phyloP scores from a whole-genome alignment of 805 yeast genomes.

The Suhomyces emberorum region DNA sequence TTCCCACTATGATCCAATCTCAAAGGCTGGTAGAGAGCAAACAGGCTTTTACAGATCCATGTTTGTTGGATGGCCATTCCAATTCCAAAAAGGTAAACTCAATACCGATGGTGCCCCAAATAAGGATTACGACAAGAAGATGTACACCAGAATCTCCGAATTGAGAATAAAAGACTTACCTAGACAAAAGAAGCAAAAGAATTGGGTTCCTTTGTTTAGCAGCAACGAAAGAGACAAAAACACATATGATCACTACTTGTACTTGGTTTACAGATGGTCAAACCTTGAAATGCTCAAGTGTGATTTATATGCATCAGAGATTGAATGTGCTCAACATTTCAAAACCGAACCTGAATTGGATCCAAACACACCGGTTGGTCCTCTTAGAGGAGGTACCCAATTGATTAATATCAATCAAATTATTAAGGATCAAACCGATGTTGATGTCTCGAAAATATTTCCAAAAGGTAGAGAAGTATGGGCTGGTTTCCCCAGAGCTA shows the following conservation, averaged over 20 bases:
- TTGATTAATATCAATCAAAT: slow-evolving; percentile 20
- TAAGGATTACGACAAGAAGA: slow-evolving; percentile 10
- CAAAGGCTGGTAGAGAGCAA: slow-evolving; percentile 1
- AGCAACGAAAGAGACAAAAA: slow-evolving; percentile 15
- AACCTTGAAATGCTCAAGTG: slow-evolving; percentile 27
- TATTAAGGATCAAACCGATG: slow-evolving; percentile 10
- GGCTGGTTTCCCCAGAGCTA: slow-evolving; percentile 42
- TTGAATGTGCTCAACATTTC: slow-evolving; percentile 19
- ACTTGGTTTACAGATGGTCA: slow-evolving; percentile 34
- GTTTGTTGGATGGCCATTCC: slow-evolving; percentile 33
- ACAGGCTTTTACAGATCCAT: slow-evolving; percentile 24
- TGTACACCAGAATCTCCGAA: slow-evolving; percentile 20
- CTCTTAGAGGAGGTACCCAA: slow-evolving; percentile 37
- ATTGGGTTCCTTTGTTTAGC: slow-evolving; percentile 42
- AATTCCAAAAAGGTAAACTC: slow-evolving; percentile 27
- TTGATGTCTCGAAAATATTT: slow-evolving; percentile 6
- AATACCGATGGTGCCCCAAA: slow-evolving; percentile 32
- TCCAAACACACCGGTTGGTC: slow-evolving; percentile 19
- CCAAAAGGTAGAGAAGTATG: slow-evolving; percentile 35
- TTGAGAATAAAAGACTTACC: slow-evolving; percentile 12
- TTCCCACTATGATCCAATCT: slow-evolving; percentile 3
- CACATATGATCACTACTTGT: slow-evolving; percentile 27
- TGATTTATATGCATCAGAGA: slow-evolving; percentile 12
- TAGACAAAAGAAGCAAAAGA: slow-evolving; percentile 23
- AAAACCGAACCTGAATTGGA: neutral